Evolutionary conservation across 1,139 yeast species (phyloP).

Genomic region (Waltiozyma sp.): DNA sequence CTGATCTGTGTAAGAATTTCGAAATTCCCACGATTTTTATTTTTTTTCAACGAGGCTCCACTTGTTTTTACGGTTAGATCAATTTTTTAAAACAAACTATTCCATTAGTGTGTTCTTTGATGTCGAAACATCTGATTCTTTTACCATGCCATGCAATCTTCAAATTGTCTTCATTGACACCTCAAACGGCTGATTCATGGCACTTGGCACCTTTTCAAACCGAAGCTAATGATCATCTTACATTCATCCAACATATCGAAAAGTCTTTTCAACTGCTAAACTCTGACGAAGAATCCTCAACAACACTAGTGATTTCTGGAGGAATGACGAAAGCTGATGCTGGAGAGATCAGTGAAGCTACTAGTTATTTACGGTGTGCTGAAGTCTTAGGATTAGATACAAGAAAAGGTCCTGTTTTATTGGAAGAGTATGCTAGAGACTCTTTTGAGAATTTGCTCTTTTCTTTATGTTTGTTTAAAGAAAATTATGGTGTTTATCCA

Average conservation of each 20-base stretch:
- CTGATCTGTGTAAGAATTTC: no score
- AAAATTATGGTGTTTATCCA: conserved; percentile 40
- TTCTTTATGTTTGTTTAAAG: conserved; percentile 46
- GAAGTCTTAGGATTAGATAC: conserved; percentile 12
- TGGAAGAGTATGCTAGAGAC: conserved; percentile 69
- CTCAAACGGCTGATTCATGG: conserved; percentile 31
- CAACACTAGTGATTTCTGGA: conserved; percentile 38
- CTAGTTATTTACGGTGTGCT: conserved; percentile 34
- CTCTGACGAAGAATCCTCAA: conserved; percentile 20
- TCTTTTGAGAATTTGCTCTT: conserved; percentile 71
- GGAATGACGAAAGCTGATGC: conserved; percentile 53
- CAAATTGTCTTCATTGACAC: conserved; percentile 25
- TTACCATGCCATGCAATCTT: conserved; percentile 67
- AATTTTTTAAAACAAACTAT: no score
- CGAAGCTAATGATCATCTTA: conserved; percentile 57
- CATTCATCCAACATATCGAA: conserved; percentile 54
- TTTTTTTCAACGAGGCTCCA: no score
- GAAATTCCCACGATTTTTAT: no score
- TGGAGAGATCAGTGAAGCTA: conserved; percentile 51
- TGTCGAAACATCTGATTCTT: conserved; percentile 30
- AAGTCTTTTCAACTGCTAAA: conserved; percentile 25
- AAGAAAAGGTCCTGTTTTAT: conserved; percentile 12
- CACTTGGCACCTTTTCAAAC: conserved; percentile 51
- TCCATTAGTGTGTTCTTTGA: no score
- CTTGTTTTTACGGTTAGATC: no score